A percentile compares a stretch with the other conserved stretches of the same genome.
Conservation (phyloP, 495 filamentous ascomycete genomes). For the Penicillium ucsense region DNA sequence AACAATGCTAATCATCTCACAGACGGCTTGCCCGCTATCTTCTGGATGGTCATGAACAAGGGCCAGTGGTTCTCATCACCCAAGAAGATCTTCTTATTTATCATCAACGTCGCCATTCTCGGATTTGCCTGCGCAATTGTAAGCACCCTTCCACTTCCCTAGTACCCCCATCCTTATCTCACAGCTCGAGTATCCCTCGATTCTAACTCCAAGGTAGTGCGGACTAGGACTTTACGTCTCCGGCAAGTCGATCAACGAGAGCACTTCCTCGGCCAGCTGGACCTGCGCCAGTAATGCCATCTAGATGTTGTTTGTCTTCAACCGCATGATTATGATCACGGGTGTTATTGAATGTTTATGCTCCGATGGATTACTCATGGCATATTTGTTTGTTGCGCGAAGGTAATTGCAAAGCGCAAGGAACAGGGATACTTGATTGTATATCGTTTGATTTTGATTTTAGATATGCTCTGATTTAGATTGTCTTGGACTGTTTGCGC, state of each 20-base stretch:
- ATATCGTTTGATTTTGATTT: not conserved
- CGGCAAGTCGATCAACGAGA: constrained; percentile 26
- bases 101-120: constrained; percentile 42
- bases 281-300: constrained; percentile 23
- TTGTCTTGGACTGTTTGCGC: not conserved
- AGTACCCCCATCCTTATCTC: too few species aligned
- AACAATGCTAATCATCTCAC: not conserved
- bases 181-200: not conserved
- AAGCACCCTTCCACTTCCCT: constrained; percentile 3
- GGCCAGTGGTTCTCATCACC: constrained; percentile 33
- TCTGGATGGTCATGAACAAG: constrained; percentile 41
- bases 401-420: too few species aligned
- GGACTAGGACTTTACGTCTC: constrained; percentile 31
- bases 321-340: not conserved
- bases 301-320: not conserved
- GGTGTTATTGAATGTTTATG: not conserved
- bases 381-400: not conserved
- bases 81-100: constrained; percentile 36
- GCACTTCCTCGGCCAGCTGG: constrained; percentile 21
- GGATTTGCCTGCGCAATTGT: constrained; percentile 35
- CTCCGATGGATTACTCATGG: not conserved
- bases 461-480: not conserved
- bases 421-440: too few species aligned
- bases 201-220: constrained; percentile 17
- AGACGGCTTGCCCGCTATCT: constrained; percentile 28